Evolutionary conservation across 192 early-diverging fungal species (phyloP).

Genomic region (Coemansia sp.): DNA sequence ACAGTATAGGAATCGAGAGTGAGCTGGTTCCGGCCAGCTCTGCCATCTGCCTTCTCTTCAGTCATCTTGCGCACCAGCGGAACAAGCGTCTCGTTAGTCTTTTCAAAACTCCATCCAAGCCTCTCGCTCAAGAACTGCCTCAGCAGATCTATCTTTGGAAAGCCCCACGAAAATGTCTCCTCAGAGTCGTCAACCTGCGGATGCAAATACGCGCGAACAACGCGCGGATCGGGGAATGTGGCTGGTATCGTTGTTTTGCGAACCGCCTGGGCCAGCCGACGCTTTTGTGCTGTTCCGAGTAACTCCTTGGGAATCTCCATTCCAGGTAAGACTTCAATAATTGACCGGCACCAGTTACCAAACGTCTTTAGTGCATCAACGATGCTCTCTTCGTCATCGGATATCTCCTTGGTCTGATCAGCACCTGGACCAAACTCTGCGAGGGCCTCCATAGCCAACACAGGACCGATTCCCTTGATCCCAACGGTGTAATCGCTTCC

Average conservation of each 20-base stretch:
- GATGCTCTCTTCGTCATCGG: constrained; percentile 27
- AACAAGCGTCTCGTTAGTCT: constrained; percentile 46
- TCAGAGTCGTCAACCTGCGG: constrained; percentile 62
- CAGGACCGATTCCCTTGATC: constrained; percentile 80
- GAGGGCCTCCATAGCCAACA: constrained; percentile 87
- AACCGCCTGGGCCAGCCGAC: constrained; percentile 58
- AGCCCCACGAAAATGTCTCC: constrained; percentile 37
- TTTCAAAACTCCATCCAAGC: constrained; percentile 44
- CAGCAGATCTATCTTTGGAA: constrained; percentile 51
- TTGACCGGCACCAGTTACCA: constrained; percentile 39
- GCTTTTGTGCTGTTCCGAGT: constrained; percentile 20
- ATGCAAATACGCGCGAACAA: constrained; percentile 74
- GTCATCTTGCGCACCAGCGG: constrained; percentile 48
- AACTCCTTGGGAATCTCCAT: constrained; percentile 36
- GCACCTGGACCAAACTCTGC: constrained; percentile 59
- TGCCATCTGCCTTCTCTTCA: constrained; percentile 5
- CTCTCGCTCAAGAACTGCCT: constrained; percentile 46
- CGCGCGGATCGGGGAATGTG: constrained; percentile 74
- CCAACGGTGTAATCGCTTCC: constrained; percentile 98
- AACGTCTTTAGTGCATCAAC: constrained; percentile 24
- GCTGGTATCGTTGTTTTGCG: constrained; percentile 66
- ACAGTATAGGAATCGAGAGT: constrained; percentile 29
- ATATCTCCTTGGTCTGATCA: constrained; percentile 7
- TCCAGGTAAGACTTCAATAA: constrained; percentile 49
- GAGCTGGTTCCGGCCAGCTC: constrained; percentile 11